These are phyloP conservation scores for Citrus mangshanensis DNA, from an alignment of 345 rosid species.

Conservation along the genomic window DNA sequence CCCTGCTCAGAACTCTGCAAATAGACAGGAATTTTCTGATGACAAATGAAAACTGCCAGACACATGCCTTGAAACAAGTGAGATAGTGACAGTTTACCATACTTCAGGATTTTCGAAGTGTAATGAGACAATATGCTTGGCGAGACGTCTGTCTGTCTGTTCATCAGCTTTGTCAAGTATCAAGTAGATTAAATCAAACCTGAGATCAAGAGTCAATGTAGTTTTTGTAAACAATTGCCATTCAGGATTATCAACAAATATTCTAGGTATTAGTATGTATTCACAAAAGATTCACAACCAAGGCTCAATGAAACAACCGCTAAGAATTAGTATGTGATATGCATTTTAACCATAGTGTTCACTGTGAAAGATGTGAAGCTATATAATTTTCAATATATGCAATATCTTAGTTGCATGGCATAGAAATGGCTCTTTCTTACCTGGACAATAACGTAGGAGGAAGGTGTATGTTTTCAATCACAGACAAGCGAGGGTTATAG, in stretches of 20 bases:
- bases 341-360: background rate
- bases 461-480: conserved; percentile 89
- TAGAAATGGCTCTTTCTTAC: conserved; percentile 28
- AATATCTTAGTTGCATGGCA: background rate
- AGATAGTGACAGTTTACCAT: conserved; percentile 13
- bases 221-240: background rate
- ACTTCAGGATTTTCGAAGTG: conserved; percentile 91
- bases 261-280: background rate
- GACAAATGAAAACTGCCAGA: background rate
- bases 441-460: conserved; percentile 92
- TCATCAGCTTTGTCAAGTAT: conserved; percentile 96
- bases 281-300: background rate
- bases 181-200: conserved; percentile 95
- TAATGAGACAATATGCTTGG: conserved; percentile 86
- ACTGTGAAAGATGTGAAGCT: background rate
- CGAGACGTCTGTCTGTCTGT: conserved; percentile 87
- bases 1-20: conserved; percentile 75
- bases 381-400: background rate
- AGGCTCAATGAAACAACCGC: background rate
- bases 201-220: conserved; percentile 24
- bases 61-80: background rate
- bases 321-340: background rate
- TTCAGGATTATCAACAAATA: background rate
- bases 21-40: conserved; percentile 5
- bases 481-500: conserved; percentile 84